Conservation (phyloP, 495 filamentous ascomycete genomes). For the Podospora fimiseda region DNA sequence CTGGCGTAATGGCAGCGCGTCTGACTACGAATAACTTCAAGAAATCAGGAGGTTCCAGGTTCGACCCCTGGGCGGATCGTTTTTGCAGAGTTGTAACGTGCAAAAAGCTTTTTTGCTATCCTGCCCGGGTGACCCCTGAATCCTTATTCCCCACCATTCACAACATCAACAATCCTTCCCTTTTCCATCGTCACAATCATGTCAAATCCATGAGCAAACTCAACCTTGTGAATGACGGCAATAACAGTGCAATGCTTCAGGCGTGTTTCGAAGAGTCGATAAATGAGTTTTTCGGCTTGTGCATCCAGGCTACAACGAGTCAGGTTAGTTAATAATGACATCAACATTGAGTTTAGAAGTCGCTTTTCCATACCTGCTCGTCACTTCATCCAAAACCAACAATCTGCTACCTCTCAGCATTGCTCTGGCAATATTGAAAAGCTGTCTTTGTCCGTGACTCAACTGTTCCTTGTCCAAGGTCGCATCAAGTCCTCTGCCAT, state of each 20-base stretch:
- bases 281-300: slow-evolving; percentile 34
- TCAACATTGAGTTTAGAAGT: too few species aligned
- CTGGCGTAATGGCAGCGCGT: too few species aligned
- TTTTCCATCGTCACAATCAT: slow-evolving; percentile 34
- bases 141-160: slow-evolving; percentile 19
- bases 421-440: slow-evolving; percentile 54
- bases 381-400: slow-evolving; percentile 29
- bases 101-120: background rate
- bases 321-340: background rate
- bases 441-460: slow-evolving; percentile 55
- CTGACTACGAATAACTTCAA: background rate
- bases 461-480: slow-evolving; percentile 44
- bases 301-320: slow-evolving; percentile 24
- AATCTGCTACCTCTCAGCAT: slow-evolving; percentile 36
- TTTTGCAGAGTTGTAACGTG: background rate
- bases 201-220: slow-evolving; percentile 38
- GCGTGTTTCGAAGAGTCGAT: slow-evolving; percentile 30
- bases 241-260: slow-evolving; percentile 39
- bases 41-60: background rate
- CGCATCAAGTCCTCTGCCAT: slow-evolving; percentile 31
- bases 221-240: slow-evolving; percentile 35
- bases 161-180: slow-evolving; percentile 30
- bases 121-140: background rate
- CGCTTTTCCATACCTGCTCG: slow-evolving; percentile 18
- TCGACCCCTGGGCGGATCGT: background rate